Percentiles rank a stretch among this genome's conserved stretches.
These are phyloP conservation scores for Yarrowia bubula DNA, from an alignment of 805 yeast genomes.

Conservation along the genomic window DNA sequence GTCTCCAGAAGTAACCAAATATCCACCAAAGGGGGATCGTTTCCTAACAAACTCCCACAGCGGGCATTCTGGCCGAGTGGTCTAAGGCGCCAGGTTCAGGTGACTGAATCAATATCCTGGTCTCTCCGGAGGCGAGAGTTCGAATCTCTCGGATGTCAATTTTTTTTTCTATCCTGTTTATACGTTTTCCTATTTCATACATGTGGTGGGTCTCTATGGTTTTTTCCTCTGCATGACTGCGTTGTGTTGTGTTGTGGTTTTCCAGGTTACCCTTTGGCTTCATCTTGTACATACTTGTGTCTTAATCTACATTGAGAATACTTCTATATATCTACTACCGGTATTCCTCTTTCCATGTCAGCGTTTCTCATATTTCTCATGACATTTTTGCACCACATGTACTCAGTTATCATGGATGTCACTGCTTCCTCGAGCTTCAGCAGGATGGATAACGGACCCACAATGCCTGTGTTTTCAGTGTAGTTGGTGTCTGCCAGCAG, in stretches of 20 bases:
- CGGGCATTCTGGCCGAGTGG: constrained; percentile 26
- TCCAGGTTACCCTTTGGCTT: neutral
- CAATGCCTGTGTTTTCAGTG: neutral
- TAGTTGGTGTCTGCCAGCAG: neutral
- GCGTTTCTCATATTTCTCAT: neutral
- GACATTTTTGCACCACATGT: neutral
- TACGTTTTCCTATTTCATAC: neutral
- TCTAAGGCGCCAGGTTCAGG: constrained; percentile 27
- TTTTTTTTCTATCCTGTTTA: neutral
- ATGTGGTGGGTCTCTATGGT: no score
- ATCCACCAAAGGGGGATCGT: no score
- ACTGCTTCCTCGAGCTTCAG: neutral
- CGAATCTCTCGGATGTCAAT: constrained; percentile 26
- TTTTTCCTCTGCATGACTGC: neutral
- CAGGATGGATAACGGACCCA: neutral
- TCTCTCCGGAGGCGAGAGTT: constrained; percentile 26
- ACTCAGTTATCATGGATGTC: neutral
- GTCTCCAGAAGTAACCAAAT: no score
- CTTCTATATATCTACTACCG: no score
- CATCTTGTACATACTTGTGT: neutral
- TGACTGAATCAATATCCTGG: constrained; percentile 26
- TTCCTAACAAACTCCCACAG: no score
- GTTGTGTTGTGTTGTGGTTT: neutral
- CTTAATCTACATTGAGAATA: no score
- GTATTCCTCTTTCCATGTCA: neutral